Percentiles rank a stretch among this genome's conserved stretches.
Evolutionary conservation across 2,329 filamentous ascomycete species (phyloP).

Genomic region (Paraphaeosphaeria sporulosa): DNA sequence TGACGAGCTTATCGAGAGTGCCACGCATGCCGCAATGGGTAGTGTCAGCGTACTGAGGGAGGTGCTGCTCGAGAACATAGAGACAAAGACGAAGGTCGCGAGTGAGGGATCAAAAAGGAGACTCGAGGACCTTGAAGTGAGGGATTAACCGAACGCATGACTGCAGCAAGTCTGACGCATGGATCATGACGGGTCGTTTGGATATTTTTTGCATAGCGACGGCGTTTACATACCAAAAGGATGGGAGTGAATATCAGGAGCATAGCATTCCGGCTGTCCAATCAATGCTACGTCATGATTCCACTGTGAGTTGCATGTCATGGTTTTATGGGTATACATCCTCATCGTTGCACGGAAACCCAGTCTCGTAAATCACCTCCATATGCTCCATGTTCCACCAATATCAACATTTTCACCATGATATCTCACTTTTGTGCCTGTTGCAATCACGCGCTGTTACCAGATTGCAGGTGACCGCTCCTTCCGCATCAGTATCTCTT

Average conservation of each 20-base stretch:
- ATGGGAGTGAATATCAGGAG: neutral
- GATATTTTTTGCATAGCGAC: constrained; percentile 16
- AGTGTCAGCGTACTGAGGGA: constrained; percentile 67
- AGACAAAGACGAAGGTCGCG: constrained; percentile 39
- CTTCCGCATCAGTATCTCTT: neutral
- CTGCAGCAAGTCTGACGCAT: neutral
- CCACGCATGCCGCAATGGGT: constrained; percentile 68
- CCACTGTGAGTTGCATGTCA: neutral
- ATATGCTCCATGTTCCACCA: neutral
- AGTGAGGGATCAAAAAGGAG: constrained; percentile 32
- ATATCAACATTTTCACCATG: neutral
- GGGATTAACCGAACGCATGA: constrained; percentile 31
- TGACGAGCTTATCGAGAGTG: constrained; percentile 67
- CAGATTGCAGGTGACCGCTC: neutral
- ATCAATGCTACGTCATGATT: neutral
- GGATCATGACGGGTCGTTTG: neutral
- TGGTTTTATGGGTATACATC: neutral
- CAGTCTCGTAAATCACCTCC: neutral
- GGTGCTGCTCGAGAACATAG: constrained; percentile 62
- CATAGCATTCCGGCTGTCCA: neutral
- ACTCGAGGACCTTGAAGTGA: constrained; percentile 43
- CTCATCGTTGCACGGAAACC: neutral
- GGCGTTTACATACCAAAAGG: constrained; percentile 16
- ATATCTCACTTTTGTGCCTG: neutral
- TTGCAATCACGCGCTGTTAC: neutral